Base-by-base conservation (phyloP, 192 early-diverging fungal genomes). In the Podila epicladia region DNA sequence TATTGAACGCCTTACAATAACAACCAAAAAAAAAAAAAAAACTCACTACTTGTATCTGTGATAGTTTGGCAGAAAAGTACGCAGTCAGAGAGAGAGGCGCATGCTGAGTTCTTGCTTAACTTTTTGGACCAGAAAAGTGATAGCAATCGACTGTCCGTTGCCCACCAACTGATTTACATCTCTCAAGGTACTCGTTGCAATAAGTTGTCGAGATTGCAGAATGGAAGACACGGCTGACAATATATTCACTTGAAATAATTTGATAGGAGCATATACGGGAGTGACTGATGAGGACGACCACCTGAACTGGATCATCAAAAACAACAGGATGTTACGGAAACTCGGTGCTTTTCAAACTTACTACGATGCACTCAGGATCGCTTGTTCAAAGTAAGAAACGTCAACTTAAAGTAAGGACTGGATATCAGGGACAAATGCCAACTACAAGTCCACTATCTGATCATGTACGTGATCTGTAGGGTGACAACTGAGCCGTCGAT, bases 111-210 rank as follows among this genome's bases (percentile, higher is more conserved):
- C 32, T 76, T 92, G 9, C 67, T 93, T 24, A 85, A 94, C 61
- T 71, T 82, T 32, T 72, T 94, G 31, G 92, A 93, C 51, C 76
- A 88, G 22, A 72, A 83, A 5, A 83, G 83, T 60, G 69, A 87
- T 22, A 64, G 75, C 6, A 75, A 75, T 53, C 78, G 93, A 33
- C 75, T 88, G 17, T 78, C 64, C 6, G 85, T 92, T 11, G 87
- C 87, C 2, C 85, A 85, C 53, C 85, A 84, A 60, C 61, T 94
- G 37, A 75, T 92, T 12, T 93, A 92, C 60, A 87, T 93, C 70
- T 75, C 92, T 2, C 88, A 93, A 84, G 93, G 92, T 93, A 83
- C 7, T n/a, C 15, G 8, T 4, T 11, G 26, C 24, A 50, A 13
- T 9, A 19, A 12, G 1, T 57, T 26, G 24, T 9, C 53, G 22